These are phyloP conservation scores for Trichophyton simii DNA, from an alignment of 2,329 filamentous ascomycete species.

Conservation along the genomic window DNA sequence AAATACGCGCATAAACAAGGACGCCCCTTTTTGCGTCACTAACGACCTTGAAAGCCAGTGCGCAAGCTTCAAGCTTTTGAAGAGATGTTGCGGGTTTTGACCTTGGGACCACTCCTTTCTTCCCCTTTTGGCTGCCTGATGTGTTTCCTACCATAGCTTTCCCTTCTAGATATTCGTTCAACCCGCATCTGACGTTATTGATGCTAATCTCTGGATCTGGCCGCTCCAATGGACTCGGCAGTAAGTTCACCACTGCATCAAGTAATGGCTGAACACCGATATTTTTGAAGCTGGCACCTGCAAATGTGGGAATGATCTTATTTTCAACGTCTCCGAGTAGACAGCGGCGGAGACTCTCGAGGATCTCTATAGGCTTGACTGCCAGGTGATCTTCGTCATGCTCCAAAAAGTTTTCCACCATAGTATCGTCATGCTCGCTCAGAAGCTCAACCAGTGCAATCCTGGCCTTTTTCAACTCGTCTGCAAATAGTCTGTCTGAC, in stretches of 20 bases:
- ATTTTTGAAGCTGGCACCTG: constrained; percentile 84
- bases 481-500: constrained; percentile 40
- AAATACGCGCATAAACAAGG: constrained; percentile 83
- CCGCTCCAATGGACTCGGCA: constrained; percentile 70
- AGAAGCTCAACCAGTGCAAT: constrained; percentile 67
- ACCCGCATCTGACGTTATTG: constrained; percentile 43
- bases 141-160: constrained; percentile 30
- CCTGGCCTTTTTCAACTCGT: constrained; percentile 64
- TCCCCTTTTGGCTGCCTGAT: constrained; percentile 30
- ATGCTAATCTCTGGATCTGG: constrained; percentile 67
- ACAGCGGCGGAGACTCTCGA: constrained; percentile 59
- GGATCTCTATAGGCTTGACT: constrained; percentile 54
- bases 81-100: constrained; percentile 36
- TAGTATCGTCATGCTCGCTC: constrained; percentile 74
- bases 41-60: constrained; percentile 82
- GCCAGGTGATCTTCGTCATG: constrained; percentile 58
- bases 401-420: constrained; percentile 76
- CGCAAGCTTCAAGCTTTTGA: constrained; percentile 56
- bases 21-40: constrained; percentile 76
- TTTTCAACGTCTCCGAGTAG: constrained; percentile 54
- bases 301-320: constrained; percentile 71
- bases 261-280: constrained; percentile 87
- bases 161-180: constrained; percentile 39
- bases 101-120: constrained; percentile 28
- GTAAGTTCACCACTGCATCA: constrained; percentile 74